Base-by-base conservation (phyloP, 495 filamentous ascomycete species). In the Trichoderma orchidacearum region DNA sequence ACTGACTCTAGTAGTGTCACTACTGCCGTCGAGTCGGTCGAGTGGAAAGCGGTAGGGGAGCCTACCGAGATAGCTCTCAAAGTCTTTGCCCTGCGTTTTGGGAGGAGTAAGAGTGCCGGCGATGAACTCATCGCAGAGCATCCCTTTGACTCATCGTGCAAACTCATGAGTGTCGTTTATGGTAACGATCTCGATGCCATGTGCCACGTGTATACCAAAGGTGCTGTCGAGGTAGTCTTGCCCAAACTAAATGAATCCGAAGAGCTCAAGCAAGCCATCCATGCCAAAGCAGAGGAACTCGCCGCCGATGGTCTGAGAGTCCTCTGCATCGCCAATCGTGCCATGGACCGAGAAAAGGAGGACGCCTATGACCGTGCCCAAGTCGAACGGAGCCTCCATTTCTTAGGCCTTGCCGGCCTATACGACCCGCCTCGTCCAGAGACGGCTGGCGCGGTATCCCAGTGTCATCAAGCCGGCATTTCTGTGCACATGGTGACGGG, bases 381-480 rank as follows among this genome's bases (percentile, higher is more conserved):
- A 31, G 75, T 85, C 21, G 85, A 88, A 63, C 72, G 71, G 8
- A 69, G 80, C 12, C 70, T 89, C 36, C 68, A 68, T 9, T 84
- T 87, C 62, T 72, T 80, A 18, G 87, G 87, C 18, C 72, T 90
- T 18, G 80, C 86, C 55, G 84, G 85, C 54, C 76, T 87, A 3
- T 86, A 86, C 55, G 86, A 90, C 61, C 87, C 87, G 17, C 86
- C 87, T 35, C 78, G 85, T 17, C 71, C 78, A 2, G 85, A 87
- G 62, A 82, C 84, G 21, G 77, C 77, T 1, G 72, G 71, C 3
- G 73, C 79, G 1, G 76, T 85, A 30, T 58, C 64, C 21, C 63
- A 67, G 50, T 83, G 79, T 59, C 75, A 76, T 53, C 53, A 72
- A 21, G 81, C 81, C 28, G 80, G 81, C 31, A 74, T 84, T 45